A percentile compares a stretch with the other conserved stretches of the same genome.
Evolutionary conservation across 2,329 filamentous ascomycete species (phyloP).

Genomic region (Alternaria ethzedia): DNA sequence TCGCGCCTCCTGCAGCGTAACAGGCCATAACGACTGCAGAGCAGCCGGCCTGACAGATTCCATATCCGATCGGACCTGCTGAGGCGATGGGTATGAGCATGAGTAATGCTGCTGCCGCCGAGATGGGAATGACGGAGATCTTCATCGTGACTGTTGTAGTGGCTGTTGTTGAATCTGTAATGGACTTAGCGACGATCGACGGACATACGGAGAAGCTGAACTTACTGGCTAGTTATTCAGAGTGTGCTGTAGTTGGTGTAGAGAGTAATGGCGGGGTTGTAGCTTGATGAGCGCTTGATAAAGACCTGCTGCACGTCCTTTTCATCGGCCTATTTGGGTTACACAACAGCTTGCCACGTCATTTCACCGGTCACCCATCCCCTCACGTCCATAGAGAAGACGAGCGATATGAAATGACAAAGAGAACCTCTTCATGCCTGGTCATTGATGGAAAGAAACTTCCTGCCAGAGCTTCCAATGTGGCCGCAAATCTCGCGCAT

Average conservation of each 20-base stretch:
- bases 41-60: conserved; percentile 57
- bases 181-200: background rate
- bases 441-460: background rate
- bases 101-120: background rate
- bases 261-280: background rate
- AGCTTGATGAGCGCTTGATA: background rate
- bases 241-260: background rate
- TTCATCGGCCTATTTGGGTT: background rate
- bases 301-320: background rate
- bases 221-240: background rate
- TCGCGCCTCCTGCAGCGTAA: conserved; percentile 53
- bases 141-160: background rate
- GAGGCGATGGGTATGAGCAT: conserved; percentile 1
- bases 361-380: background rate
- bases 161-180: background rate
- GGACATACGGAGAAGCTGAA: background rate
- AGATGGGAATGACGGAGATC: background rate
- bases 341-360: background rate
- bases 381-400: background rate
- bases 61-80: conserved; percentile 50
- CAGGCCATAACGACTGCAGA: conserved; percentile 54
- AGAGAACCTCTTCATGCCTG: background rate
- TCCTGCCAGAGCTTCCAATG: background rate
- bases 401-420: background rate
- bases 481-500: background rate